Evolutionary conservation across 2,329 filamentous ascomycete species (phyloP).

Genomic region (Arthrobotrys entomopaga): DNA sequence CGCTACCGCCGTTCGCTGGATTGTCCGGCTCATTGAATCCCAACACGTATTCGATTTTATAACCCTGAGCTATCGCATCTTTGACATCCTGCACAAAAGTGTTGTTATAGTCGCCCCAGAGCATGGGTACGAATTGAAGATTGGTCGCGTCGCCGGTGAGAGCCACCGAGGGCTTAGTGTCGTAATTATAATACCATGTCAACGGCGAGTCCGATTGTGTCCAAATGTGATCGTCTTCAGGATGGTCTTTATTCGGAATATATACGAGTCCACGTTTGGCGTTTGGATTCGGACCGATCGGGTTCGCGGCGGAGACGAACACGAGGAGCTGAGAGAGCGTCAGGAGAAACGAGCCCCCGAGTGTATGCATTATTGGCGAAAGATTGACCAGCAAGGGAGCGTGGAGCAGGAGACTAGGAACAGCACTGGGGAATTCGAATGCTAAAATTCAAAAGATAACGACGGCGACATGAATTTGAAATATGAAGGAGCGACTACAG

Average conservation of each 20-base stretch:
- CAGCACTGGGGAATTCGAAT: neutral
- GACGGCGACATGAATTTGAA: neutral
- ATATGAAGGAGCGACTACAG: slow-evolving; percentile 40
- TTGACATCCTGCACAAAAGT: slow-evolving; percentile 72
- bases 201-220: slow-evolving; percentile 68
- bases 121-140: slow-evolving; percentile 83
- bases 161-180: slow-evolving; percentile 67
- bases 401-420: no score
- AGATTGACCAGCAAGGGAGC: neutral
- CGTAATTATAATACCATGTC: slow-evolving; percentile 89
- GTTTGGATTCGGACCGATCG: slow-evolving; percentile 52
- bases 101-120: slow-evolving; percentile 74
- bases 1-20: slow-evolving; percentile 62
- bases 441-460: neutral
- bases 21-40: slow-evolving; percentile 83
- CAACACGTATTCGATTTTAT: slow-evolving; percentile 74
- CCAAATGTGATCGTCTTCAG: slow-evolving; percentile 75
- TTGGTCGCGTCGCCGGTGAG: slow-evolving; percentile 67
- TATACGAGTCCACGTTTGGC: slow-evolving; percentile 79
- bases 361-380: slow-evolving; percentile 20
- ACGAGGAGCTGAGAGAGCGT: slow-evolving; percentile 21
- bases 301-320: slow-evolving; percentile 41
- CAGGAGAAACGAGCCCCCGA: slow-evolving; percentile 22
- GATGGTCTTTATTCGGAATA: slow-evolving; percentile 68
- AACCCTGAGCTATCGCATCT: slow-evolving; percentile 64